Conservation (phyloP, 148 eudicot species). For the Beta vulgaris region DNA sequence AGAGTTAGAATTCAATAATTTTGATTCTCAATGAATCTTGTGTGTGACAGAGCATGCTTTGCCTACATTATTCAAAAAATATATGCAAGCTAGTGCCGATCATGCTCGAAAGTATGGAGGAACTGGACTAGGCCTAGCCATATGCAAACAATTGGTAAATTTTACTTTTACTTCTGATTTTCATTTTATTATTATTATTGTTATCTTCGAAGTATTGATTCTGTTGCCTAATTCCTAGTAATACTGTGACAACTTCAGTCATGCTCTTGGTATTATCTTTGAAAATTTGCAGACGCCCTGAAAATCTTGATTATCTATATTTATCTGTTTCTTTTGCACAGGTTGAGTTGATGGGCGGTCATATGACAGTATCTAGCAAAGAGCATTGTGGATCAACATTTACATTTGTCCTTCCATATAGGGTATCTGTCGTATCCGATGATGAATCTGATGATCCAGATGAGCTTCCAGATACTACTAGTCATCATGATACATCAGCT, state of each 20-base stretch:
- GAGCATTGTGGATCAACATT: conserved; percentile 78
- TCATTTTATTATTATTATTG: neutral
- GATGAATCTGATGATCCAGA: conserved; percentile 65
- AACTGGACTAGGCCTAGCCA: conserved; percentile 92
- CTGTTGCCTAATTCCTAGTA: neutral
- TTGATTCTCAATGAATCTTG: conserved; percentile 4
- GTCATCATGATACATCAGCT: conserved; percentile 32
- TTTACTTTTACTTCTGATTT: neutral
- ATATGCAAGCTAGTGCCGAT: conserved; percentile 90
- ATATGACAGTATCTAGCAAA: conserved; percentile 67
- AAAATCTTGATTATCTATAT: neutral
- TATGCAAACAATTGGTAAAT: conserved; percentile 91
- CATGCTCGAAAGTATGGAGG: conserved; percentile 96
- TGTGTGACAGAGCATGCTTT: conserved; percentile 66
- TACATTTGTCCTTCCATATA: conserved; percentile 77
- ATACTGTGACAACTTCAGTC: neutral
- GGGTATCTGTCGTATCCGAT: conserved; percentile 47
- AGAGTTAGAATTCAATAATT: neutral
- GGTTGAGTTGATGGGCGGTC: conserved; percentile 98
- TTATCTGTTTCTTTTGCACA: conserved; percentile 24
- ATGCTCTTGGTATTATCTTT: neutral
- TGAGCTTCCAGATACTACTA: conserved; percentile 50
- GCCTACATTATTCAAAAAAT: conserved; percentile 77
- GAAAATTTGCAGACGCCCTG: neutral
- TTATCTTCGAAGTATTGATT: neutral